These are phyloP conservation scores for Astrocystis sublimbata DNA, from an alignment of 495 filamentous ascomycete species.

Conservation along the genomic window DNA sequence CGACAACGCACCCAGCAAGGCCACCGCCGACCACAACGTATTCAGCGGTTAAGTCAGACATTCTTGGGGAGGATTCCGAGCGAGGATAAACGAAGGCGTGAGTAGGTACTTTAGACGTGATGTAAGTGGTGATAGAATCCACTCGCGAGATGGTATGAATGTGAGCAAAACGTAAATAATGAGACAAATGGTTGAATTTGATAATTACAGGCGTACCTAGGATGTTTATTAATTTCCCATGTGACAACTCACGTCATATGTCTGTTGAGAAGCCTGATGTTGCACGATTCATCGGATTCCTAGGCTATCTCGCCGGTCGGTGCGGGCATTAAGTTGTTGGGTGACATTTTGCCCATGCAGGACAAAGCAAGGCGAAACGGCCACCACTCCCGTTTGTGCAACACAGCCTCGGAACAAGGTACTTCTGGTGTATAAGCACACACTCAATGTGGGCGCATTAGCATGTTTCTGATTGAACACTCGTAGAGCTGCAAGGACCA, in stretches of 20 bases:
- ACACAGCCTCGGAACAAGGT: neutral
- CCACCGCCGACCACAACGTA: constrained; percentile 44
- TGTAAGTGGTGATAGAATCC: too few species aligned
- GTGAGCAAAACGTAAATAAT: too few species aligned
- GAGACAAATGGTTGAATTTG: too few species aligned
- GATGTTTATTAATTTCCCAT: neutral
- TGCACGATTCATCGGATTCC: constrained; percentile 1
- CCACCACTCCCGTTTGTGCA: neutral
- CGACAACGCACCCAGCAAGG: constrained; percentile 35
- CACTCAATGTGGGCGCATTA: neutral
- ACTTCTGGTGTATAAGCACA: too few species aligned
- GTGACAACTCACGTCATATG: neutral
- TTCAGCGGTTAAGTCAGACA: constrained; percentile 17
- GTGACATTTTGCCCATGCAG: neutral
- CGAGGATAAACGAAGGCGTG: neutral
- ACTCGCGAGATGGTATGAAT: too few species aligned
- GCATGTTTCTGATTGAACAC: neutral
- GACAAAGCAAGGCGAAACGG: neutral
- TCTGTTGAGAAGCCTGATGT: neutral
- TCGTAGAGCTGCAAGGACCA: neutral
- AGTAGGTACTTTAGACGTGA: too few species aligned
- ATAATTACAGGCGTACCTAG: neutral
- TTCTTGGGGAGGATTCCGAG: neutral
- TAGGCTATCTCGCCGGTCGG: neutral
- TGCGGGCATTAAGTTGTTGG: neutral